Evolutionary conservation across 371 early-diverging fungal genomes (phyloP), one percentile per base, ranked within the genome.

Genomic region (Rhizopus microsporus): DNA sequence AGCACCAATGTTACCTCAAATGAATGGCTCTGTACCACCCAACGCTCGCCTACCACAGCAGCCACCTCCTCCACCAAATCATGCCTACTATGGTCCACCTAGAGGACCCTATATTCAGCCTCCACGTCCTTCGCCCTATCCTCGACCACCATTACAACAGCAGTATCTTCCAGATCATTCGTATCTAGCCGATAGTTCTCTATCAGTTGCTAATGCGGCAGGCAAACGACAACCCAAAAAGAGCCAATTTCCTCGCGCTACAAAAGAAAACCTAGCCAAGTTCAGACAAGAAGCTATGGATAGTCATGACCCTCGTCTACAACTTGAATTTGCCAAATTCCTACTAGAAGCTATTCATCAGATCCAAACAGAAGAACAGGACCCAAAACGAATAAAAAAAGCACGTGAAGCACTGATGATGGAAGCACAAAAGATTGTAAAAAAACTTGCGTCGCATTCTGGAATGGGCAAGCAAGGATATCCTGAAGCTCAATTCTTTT

Each of bases 401-500:
- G 82, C 86, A 56, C 90, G 87, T 54, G 85, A 92, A 29, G 81
- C 83, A 0, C 74, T 89, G 61, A 63, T 71, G 7, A 56, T 72
- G 30, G 94, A 96, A 62, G 93, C 89, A 13, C 78, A 93, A 29
- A 91, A 92, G 60, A 82, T 86, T 57, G 77, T 92, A 30, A 93
- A 93, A 65, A 85, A 88, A 34, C 65, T 93, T 5, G 85, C 92
- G 1, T 75, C 83, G 1, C 77, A 78, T 31, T 80, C 87, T 7
- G 88, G 86, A 10, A 72, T 87, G 40, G 87, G 90, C n/a, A 84
- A 81, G 55, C 72, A 83, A 6, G 82, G 84, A 4, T 85, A 85
- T 63, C 82, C 97, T 5, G 96, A 97, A 35, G 93, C 96, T 5
- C 90, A 90, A 66, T 96, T 93, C 75, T 93, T 88, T 75, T 72